Evolutionary conservation across 2,329 filamentous ascomycete genomes (phyloP), one percentile per base, ranked within the genome.

Genomic region (Coniella lustricola): DNA sequence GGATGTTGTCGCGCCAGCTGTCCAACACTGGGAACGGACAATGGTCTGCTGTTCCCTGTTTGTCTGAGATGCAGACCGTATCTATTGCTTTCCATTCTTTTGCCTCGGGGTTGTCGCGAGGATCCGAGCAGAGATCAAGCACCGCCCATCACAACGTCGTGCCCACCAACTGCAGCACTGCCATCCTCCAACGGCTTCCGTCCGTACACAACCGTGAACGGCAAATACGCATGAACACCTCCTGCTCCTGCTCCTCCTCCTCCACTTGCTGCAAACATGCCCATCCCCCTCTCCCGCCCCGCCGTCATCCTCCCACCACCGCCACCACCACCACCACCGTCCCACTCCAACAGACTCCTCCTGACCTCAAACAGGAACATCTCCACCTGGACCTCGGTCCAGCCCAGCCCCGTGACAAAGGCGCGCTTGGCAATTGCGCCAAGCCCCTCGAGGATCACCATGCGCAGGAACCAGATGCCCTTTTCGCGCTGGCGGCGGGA

Each of bases 381-480:
- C 55, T 67, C 64, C 25, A 67, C 65, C 59, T 67, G 62, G 38
- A 60, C 48, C 20, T 54, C 54, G 44, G 62, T 61, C 63, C 64
- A 64, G 3, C 63, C 62, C 2, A 66, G 57, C 2, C 62, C 64
- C 16, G 40, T 54, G 18, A 55, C 55, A 5, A 67, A 55, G 21
- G 64, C 62, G 37, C 63, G 52, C 21, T 55, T 47, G 2, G 57
- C 58, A 38, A 64, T 49, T 9, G 62, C 63, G 8, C 57, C 46
- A 44, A 67, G 54, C 7, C 64, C 64, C 45, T 66, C 64, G 56
- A 66, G 60, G 32, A 64, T 52, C 3, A 67, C 66, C 21, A 72
- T 70, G 31, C 70, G 62, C 50, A 75, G 56, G 20, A 75, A 65
- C 50, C 50, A 52, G 29, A 71, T 61, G 2, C 74, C 74, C 53